Percentiles rank a stretch among this genome's conserved stretches.
Evolutionary conservation across 768 basidiomycete genomes (phyloP).

Genomic region (Brasilioporus rufonigricans): DNA sequence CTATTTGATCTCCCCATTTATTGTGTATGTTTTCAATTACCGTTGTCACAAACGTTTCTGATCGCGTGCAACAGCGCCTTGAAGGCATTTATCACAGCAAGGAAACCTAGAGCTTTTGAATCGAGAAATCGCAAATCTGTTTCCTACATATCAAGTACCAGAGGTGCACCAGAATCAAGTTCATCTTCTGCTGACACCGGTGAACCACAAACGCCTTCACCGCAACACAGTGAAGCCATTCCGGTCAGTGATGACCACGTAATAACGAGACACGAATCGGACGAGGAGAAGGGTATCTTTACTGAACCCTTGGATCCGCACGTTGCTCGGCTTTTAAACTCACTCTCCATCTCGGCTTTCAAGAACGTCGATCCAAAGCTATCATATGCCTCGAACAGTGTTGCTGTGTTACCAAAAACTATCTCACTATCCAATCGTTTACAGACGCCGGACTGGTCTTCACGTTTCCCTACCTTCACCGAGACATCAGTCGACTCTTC

Average conservation of each 20-base stretch:
- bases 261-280: constrained; percentile 31
- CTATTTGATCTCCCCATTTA: constrained; percentile 94
- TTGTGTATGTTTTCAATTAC: constrained; percentile 53
- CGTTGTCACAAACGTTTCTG: neutral
- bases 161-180: constrained; percentile 56
- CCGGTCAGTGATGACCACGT: constrained; percentile 18
- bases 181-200: constrained; percentile 62
- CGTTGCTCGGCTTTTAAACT: constrained; percentile 64
- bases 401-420: constrained; percentile 10
- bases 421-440: constrained; percentile 12
- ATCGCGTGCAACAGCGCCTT: constrained; percentile 30
- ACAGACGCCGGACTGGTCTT: constrained; percentile 33
- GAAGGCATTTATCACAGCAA: constrained; percentile 65
- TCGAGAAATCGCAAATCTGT: constrained; percentile 35
- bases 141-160: constrained; percentile 28
- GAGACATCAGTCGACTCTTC: constrained; percentile 9
- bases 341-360: constrained; percentile 55
- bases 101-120: constrained; percentile 49
- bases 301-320: constrained; percentile 58
- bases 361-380: constrained; percentile 26
- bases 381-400: constrained; percentile 1
- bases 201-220: constrained; percentile 65
- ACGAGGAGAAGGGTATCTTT: constrained; percentile 27
- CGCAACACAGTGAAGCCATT: constrained; percentile 47
- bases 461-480: constrained; percentile 27